Evolutionary conservation across 2,329 filamentous ascomycete genomes (phyloP).

Genomic region (Tolypocladium sp.): DNA sequence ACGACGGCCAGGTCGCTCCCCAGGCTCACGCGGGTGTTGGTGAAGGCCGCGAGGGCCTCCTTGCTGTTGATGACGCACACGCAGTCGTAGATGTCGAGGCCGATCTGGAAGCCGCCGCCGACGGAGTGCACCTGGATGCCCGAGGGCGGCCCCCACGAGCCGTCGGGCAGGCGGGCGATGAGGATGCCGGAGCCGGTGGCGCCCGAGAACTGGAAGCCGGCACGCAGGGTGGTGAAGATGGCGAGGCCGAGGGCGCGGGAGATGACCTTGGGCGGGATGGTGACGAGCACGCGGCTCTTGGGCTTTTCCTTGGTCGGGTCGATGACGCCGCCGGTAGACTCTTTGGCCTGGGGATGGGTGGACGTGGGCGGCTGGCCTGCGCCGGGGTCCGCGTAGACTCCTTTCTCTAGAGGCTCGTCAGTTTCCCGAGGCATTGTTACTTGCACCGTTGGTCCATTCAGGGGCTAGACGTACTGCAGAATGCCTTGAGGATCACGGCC

Average conservation of each 20-base stretch:
- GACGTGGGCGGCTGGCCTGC: constrained; percentile 18
- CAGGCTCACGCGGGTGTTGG: constrained; percentile 63
- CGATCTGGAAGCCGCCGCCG: constrained; percentile 70
- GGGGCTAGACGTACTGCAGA: too few relatives aligned
- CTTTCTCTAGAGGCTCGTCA: too few relatives aligned
- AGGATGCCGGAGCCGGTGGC: constrained; percentile 58
- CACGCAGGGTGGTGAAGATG: constrained; percentile 64
- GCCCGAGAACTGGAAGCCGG: constrained; percentile 56
- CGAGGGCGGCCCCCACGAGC: constrained; percentile 70
- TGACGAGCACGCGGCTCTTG: constrained; percentile 40
- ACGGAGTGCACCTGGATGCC: constrained; percentile 76
- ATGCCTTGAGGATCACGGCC: too few relatives aligned
- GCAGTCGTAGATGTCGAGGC: constrained; percentile 83
- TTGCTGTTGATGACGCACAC: constrained; percentile 77
- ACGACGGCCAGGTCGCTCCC: constrained; percentile 71
- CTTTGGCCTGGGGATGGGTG: constrained; percentile 18
- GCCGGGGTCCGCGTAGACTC: neutral
- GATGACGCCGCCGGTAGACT: constrained; percentile 16
- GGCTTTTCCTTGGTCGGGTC: constrained; percentile 26
- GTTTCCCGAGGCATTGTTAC: too few relatives aligned
- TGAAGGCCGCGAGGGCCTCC: constrained; percentile 69
- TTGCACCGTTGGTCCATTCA: too few relatives aligned
- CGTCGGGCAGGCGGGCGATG: constrained; percentile 52
- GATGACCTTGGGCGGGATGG: constrained; percentile 51
- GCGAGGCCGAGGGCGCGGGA: constrained; percentile 57